phyloP scores from a whole-genome alignment of 176 grass and related monocot genomes.

The Saccharum officinarum region DNA sequence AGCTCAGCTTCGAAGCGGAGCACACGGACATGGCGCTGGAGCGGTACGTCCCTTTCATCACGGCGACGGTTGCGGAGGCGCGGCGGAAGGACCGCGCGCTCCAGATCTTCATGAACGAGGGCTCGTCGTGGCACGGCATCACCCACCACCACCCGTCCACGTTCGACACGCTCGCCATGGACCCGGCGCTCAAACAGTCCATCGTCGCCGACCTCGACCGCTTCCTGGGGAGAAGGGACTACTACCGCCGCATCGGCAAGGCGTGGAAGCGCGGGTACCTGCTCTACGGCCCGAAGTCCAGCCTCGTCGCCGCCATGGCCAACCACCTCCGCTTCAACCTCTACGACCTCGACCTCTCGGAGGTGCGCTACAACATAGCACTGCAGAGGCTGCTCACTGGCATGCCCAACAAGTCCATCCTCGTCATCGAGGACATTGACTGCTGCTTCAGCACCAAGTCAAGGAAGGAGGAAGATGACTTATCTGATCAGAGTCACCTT shows the following conservation, averaged over 20 bases:
- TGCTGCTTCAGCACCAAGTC: constrained; percentile 15
- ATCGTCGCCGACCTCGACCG: constrained; percentile 39
- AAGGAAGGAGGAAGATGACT: not conserved
- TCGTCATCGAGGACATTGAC: constrained; percentile 23
- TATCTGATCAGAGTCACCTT: not conserved
- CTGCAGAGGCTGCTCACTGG: constrained; percentile 34
- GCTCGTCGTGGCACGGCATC: not conserved
- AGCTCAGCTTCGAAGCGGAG: constrained; percentile 38
- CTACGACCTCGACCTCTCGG: constrained; percentile 26
- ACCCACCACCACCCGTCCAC: constrained; percentile 28
- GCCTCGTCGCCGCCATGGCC: constrained; percentile 42
- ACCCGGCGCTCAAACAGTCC: constrained; percentile 2
- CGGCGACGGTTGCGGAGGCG: not conserved
- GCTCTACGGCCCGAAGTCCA: constrained; percentile 41
- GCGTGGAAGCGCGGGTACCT: constrained; percentile 61
- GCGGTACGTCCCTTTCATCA: constrained; percentile 32
- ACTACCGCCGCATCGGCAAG: constrained; percentile 44
- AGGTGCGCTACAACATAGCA: not conserved
- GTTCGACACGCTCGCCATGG: constrained; percentile 44
- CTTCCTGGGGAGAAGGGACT: constrained; percentile 3
- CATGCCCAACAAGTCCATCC: constrained; percentile 19
- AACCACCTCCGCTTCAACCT: constrained; percentile 37
- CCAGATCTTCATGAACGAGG: constrained; percentile 33
- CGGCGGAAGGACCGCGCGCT: not conserved
- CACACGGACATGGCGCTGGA: constrained; percentile 23